A percentile compares a stretch with the other conserved stretches of the same genome.
phyloP scores from a whole-genome alignment of 2,329 filamentous ascomycete genomes.

The Cladobotryum protrusum region DNA sequence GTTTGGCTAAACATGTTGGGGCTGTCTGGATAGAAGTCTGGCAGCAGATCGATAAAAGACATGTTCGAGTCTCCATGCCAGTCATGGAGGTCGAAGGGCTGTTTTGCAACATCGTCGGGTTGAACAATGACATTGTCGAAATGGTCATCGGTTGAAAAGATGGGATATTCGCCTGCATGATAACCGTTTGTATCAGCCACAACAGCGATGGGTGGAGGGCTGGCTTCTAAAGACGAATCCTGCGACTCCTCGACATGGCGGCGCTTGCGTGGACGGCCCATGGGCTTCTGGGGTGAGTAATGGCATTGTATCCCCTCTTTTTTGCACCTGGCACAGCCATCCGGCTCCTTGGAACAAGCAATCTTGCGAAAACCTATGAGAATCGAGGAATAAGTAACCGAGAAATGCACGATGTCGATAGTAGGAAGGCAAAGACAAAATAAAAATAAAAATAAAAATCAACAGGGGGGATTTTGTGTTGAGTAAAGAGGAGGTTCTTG shows the following conservation, averaged over 20 bases:
- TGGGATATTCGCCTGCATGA: not conserved
- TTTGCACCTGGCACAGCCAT: slow-evolving; percentile 53
- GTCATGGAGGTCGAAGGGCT: slow-evolving; percentile 30
- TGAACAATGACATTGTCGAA: not conserved
- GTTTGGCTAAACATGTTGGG: slow-evolving; percentile 14
- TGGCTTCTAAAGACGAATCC: not conserved
- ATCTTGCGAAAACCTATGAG: slow-evolving; percentile 53
- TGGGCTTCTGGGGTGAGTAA: slow-evolving; percentile 60
- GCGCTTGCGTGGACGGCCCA: slow-evolving; percentile 59
- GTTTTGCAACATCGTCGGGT: not conserved
- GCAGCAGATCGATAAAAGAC: slow-evolving; percentile 33
- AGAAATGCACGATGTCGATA: slow-evolving; percentile 2
- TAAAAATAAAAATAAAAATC: no score
- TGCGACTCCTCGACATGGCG: slow-evolving; percentile 28
- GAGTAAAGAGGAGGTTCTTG: no score
- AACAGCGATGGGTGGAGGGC: not conserved
- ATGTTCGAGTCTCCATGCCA: slow-evolving; percentile 21
- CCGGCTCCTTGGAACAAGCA: slow-evolving; percentile 56
- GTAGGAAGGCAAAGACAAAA: no score
- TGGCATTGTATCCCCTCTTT: slow-evolving; percentile 52
- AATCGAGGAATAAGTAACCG: slow-evolving; percentile 22
- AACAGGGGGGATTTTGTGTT: no score
- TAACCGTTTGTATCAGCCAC: not conserved
- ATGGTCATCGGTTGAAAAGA: not conserved
- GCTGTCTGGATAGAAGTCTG: slow-evolving; percentile 6